phyloP scores from a whole-genome alignment of 1,284 basidiomycete species.

The Cryptococcus deneoformans region DNA sequence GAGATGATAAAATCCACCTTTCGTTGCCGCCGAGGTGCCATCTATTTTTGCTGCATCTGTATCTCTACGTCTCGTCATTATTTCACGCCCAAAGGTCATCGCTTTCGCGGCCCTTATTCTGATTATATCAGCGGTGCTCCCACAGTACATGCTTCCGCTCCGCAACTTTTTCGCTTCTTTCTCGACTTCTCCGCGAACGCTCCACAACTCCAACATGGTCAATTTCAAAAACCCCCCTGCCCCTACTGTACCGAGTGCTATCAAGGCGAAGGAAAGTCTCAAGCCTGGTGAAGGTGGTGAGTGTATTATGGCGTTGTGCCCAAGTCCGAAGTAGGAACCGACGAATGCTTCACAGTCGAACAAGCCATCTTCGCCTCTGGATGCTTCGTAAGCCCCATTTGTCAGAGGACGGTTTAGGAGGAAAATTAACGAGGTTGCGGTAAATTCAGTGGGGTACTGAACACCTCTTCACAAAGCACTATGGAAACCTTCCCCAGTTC shows the following conservation, averaged over 20 bases:
- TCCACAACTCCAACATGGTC: slow-evolving; percentile 18
- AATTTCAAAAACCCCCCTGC: slow-evolving; percentile 37
- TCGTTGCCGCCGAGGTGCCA: too few relatives aligned
- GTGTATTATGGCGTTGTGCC: slow-evolving; percentile 4
- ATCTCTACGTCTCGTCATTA: too few relatives aligned
- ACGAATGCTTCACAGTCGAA: slow-evolving; percentile 50
- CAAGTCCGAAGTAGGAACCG: background rate
- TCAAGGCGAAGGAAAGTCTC: slow-evolving; percentile 37
- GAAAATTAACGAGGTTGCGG: background rate
- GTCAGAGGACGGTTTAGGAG: background rate
- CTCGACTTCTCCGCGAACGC: slow-evolving; percentile 4
- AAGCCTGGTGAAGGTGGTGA: slow-evolving; percentile 42
- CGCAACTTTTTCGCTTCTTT: slow-evolving; percentile 28
- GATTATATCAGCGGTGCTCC: background rate
- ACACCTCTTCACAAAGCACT: slow-evolving; percentile 81
- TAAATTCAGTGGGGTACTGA: slow-evolving; percentile 68
- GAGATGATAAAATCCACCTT: too few relatives aligned
- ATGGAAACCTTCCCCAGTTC: slow-evolving; percentile 56
- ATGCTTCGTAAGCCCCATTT: slow-evolving; percentile 53
- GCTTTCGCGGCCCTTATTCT: background rate
- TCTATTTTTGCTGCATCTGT: too few relatives aligned
- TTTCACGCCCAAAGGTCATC: background rate
- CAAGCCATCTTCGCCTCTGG: slow-evolving; percentile 74
- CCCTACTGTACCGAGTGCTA: slow-evolving; percentile 50
- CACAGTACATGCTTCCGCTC: slow-evolving; percentile 11